A percentile compares a stretch with the other conserved stretches of the same genome.
Conservation (phyloP, 1,284 basidiomycete species). For the Anthracocystis setariae region DNA sequence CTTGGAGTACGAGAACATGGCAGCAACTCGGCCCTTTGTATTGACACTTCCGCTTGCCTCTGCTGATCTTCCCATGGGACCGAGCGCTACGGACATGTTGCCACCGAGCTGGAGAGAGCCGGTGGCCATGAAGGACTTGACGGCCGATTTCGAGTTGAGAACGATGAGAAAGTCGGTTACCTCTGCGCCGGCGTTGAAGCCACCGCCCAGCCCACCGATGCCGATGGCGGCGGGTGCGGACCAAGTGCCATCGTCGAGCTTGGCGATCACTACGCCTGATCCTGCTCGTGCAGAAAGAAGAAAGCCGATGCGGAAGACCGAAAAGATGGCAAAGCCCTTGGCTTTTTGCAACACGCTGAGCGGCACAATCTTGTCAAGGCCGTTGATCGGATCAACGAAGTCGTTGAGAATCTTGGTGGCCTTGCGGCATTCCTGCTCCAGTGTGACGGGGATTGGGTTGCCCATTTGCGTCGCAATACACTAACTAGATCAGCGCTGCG, state of each 20-base stretch:
- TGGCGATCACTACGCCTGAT: conserved; percentile 89
- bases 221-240: conserved; percentile 94
- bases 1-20: conserved; percentile 90
- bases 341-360: conserved; percentile 74
- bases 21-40: conserved; percentile 85
- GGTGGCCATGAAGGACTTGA: conserved; percentile 92
- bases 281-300: conserved; percentile 77
- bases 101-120: conserved; percentile 84
- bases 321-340: conserved; percentile 80
- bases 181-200: conserved; percentile 82
- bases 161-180: conserved; percentile 95
- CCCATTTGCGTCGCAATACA: no score
- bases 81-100: conserved; percentile 77
- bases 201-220: conserved; percentile 81
- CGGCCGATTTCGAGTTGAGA: conserved; percentile 78
- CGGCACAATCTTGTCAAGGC: conserved; percentile 64
- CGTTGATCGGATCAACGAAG: conserved; percentile 61
- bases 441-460: conserved; percentile 68
- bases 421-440: conserved; percentile 72
- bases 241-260: conserved; percentile 85
- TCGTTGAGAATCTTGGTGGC: conserved; percentile 68
- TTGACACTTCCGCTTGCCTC: conserved; percentile 89
- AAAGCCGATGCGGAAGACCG: conserved; percentile 71
- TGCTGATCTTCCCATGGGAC: conserved; percentile 91
- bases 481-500: no score